Base-by-base conservation (phyloP, 768 basidiomycete genomes). In the Symmetrospora coprosmae region DNA sequence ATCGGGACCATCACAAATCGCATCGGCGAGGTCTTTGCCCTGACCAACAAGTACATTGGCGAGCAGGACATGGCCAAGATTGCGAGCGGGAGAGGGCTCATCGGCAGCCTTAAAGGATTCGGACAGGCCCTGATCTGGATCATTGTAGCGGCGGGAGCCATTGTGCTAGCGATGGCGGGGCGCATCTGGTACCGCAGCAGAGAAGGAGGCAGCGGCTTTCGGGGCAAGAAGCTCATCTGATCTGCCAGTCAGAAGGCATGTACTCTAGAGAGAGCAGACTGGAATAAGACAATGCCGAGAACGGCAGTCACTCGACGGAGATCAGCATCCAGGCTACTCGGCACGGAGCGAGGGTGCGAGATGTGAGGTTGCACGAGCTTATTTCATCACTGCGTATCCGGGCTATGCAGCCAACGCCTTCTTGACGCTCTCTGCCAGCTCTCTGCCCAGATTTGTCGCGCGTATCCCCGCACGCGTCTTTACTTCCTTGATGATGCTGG, bases 1-100 rank as follows among this genome's bases (percentile, higher is more conserved):
- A 28, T 56, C 19, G 30, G 31, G 7, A 35, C 50, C 5, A 11
- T 63, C 3, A 34, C 30, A 17, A 59, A 35, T 30, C 30, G 62
- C 7, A 31, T 41, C 21, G 52, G 43, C 40, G 62, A 63, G 47
- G 37, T 59, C 35, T 58, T 63, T 23, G 28, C 62, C 2, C 14
- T 63, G 38, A 25, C 25, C 33, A 25, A 25, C 39, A 27, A 43
- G 23, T 16, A 30, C 33, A 21, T 37, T 28, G 30, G 37, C 27
- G 35, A 56, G n/a, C 27, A 16, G 1, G 28, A 52, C 27, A 52
- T 41, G 43, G 46, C 28, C 23, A 16, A 8, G 21, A 40, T 34
- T 31, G 61, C 51, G 2, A 35, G 40, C 6, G 35, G 11, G n/a
- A 11, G 48, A 17, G 16, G 45, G n/a, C 45, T 25, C 45, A 45